Evolutionary conservation across 805 yeast species (phyloP), one percentile per base, ranked within the genome.

Genomic region (Scheffersomyces coipomensis): DNA sequence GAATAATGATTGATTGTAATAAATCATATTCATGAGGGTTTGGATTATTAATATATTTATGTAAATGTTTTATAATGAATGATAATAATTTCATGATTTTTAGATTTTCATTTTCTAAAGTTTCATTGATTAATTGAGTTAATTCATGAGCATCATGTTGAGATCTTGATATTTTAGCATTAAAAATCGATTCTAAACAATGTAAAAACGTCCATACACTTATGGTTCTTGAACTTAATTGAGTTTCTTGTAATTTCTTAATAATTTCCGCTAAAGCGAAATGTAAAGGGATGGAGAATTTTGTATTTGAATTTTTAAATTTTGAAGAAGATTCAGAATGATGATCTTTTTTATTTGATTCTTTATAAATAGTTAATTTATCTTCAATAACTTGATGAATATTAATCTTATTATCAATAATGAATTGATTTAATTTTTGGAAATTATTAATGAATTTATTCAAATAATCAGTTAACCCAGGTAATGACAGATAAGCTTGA

Each of bases 101-200:
- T 8, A 66, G 51, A 47, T 76, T 71, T 55, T 91, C 97, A 39
- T 72, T 73, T 36, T 84, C 81, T 36, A 93, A 66, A 0, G 91
- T 82, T 52, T 90, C 96, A 17, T 91, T 64, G 16, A 90, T 72
- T 37, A 88, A 62, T 56, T 88, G 96, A 22, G 91, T 76, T 46
- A 93, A 71, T 54, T 91, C 99, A 52, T 93, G 97, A 0, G 98
- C 97, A 64, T 91, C 99, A 54, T 91, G 96, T 59, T 93, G 99
- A 33, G 78, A 78, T 25, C 50, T 67, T 2, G 95, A 82, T 19
- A 93, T 82, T 47, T 78, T 79, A 3, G 90, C 81, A 39, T 81
- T 76, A 62, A 83, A 85, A 12, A 85, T 81, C 8, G 59, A 60
- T 53, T 91, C 98, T 36, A 93, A 62, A 9, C 79, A 82, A 37